phyloP scores from a whole-genome alignment of 1,284 basidiomycete genomes.

The Fomitopsis palustris region DNA sequence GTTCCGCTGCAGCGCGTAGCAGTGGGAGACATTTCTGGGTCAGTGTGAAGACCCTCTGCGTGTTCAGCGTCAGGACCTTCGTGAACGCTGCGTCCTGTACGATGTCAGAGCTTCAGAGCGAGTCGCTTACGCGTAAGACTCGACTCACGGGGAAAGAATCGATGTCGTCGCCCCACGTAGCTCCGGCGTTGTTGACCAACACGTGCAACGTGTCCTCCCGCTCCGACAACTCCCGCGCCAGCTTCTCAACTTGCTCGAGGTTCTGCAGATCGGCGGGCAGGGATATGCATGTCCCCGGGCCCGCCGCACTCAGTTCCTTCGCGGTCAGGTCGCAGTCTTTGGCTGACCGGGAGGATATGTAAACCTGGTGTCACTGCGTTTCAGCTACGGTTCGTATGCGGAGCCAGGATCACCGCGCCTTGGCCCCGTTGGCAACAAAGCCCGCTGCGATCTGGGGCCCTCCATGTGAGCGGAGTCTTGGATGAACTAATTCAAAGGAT shows the following conservation, averaged over 20 bases:
- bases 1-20: conserved; percentile 48
- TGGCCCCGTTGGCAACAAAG: conserved; percentile 64
- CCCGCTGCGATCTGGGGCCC: conserved; percentile 60
- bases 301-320: conserved; percentile 48
- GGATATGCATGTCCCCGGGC: conserved; percentile 54
- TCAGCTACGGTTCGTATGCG: background rate
- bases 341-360: conserved; percentile 62
- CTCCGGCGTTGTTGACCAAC: conserved; percentile 69
- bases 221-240: conserved; percentile 48
- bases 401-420: conserved; percentile 31
- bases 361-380: conserved; percentile 19
- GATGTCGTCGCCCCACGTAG: conserved; percentile 57
- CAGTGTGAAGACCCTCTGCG: conserved; percentile 69
- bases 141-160: conserved; percentile 49
- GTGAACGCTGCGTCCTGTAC: conserved; percentile 47
- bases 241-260: conserved; percentile 51
- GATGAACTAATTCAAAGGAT: background rate
- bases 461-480: background rate
- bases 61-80: conserved; percentile 64
- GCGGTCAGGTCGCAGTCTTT: conserved; percentile 58
- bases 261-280: conserved; percentile 62
- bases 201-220: conserved; percentile 56
- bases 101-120: no score
- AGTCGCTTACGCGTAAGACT: background rate
- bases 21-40: conserved; percentile 67